Conservation (phyloP, 345 rosid genomes). For the Populus euphratica region DNA sequence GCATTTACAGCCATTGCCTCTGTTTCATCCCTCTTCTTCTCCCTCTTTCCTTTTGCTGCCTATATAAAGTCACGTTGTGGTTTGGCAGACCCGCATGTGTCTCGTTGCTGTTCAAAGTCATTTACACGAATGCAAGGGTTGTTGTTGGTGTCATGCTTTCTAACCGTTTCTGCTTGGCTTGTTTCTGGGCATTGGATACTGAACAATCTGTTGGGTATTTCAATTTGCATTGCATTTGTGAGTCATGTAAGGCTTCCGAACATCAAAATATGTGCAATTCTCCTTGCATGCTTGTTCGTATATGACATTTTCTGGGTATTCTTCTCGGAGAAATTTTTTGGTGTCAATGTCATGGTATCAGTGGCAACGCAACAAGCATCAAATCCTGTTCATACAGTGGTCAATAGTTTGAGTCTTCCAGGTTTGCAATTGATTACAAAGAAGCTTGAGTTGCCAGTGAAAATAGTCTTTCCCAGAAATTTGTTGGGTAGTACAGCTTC, state of each 20-base stretch:
- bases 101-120: constrained; percentile 81
- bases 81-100: constrained; percentile 75
- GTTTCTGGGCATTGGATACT: constrained; percentile 92
- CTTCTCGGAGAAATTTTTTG: constrained; percentile 96
- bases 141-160: constrained; percentile 44
- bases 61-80: constrained; percentile 59
- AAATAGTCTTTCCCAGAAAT: constrained; percentile 83
- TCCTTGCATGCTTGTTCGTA: constrained; percentile 75
- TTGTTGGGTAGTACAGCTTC: constrained; percentile 65
- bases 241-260: constrained; percentile 97
- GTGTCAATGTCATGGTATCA: constrained; percentile 98
- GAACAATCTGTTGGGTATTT: constrained; percentile 90
- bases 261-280: constrained; percentile 87
- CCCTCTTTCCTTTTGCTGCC: constrained; percentile 59
- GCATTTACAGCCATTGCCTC: constrained; percentile 90
- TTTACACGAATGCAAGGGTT: constrained; percentile 71
- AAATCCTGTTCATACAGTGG: constrained; percentile 93
- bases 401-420: constrained; percentile 89
- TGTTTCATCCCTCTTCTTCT: constrained; percentile 82
- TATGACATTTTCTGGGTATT: constrained; percentile 99
- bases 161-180: constrained; percentile 81
- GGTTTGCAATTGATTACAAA: constrained; percentile 88
- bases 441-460: constrained; percentile 91
- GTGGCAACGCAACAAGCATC: constrained; percentile 96
- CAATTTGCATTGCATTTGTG: constrained; percentile 88